These are phyloP conservation scores for Globisporangium heterothallicum DNA, from an alignment of 352 stramenopile genomes.

Conservation along the genomic window DNA sequence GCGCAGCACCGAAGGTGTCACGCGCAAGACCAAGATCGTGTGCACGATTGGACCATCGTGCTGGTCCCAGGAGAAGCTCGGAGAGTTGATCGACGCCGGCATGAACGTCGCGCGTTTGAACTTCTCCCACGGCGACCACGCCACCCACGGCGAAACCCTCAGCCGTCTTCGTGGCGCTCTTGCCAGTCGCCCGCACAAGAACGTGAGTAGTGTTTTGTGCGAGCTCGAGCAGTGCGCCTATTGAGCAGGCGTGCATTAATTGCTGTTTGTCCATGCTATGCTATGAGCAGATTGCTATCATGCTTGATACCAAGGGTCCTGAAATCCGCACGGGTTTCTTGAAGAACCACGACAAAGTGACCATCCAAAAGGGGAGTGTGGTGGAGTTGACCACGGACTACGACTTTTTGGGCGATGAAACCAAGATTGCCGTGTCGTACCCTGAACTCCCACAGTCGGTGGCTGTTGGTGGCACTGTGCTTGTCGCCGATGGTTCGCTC, in stretches of 20 bases:
- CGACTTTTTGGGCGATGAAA: conserved; percentile 75
- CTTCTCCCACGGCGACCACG: conserved; percentile 98
- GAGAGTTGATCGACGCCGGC: conserved; percentile 82
- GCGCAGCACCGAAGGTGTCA: conserved; percentile 36
- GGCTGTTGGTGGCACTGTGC: conserved; percentile 85
- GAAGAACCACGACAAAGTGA: conserved; percentile 49
- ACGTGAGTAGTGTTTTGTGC: conserved; percentile 22
- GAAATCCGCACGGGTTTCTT: conserved; percentile 94
- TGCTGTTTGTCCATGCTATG: background rate
- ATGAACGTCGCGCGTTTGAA: conserved; percentile 98
- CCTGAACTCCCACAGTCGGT: conserved; percentile 88
- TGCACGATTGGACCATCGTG: conserved; percentile 87
- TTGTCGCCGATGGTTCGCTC: conserved; percentile 94
- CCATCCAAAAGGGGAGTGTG: conserved; percentile 52
- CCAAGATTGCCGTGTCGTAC: conserved; percentile 93
- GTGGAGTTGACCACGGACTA: conserved; percentile 62
- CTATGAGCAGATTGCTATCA: conserved; percentile 60
- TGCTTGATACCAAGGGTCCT: conserved; percentile 96
- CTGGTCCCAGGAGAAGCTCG: conserved; percentile 93
- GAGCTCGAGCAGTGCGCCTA: background rate
- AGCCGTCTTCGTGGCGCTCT: conserved; percentile 58
- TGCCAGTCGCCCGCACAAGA: conserved; percentile 60
- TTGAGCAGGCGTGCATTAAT: background rate
- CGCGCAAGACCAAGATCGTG: conserved; percentile 89
- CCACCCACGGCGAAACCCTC: conserved; percentile 70